Percentiles rank a stretch among this genome's conserved stretches.
These are phyloP conservation scores for Cryptococcus maquisensis DNA, from an alignment of 1,284 basidiomycete species.

Conservation along the genomic window DNA sequence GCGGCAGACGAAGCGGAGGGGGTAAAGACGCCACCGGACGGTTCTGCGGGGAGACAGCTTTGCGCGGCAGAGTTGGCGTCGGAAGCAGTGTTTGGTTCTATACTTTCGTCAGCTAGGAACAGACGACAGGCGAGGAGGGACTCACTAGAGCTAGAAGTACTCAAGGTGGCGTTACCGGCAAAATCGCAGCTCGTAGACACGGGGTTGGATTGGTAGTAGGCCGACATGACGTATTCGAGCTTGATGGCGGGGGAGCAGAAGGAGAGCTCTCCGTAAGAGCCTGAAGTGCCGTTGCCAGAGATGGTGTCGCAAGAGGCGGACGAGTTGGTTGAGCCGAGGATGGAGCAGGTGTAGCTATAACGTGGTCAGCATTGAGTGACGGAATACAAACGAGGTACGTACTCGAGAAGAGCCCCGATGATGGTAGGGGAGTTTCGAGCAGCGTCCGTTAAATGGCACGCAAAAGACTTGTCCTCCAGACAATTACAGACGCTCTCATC, in stretches of 20 bases:
- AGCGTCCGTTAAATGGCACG: constrained; percentile 65
- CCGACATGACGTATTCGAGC: constrained; percentile 76
- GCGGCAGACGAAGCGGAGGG: constrained; percentile 4
- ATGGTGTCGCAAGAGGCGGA: constrained; percentile 62
- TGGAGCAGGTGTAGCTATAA: constrained; percentile 59
- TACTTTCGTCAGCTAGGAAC: constrained; percentile 3
- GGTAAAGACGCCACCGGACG: constrained; percentile 61
- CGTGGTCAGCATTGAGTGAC: not conserved
- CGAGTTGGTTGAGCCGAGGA: constrained; percentile 61
- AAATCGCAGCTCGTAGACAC: constrained; percentile 60
- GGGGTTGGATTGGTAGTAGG: constrained; percentile 68
- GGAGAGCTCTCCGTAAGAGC: constrained; percentile 69
- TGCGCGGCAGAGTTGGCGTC: constrained; percentile 61
- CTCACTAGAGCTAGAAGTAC: constrained; percentile 26
- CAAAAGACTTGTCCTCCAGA: constrained; percentile 59
- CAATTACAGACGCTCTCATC: constrained; percentile 74
- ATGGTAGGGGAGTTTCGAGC: constrained; percentile 63
- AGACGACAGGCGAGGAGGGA: no score
- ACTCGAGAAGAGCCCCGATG: constrained; percentile 62
- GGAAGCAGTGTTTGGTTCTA: constrained; percentile 55
- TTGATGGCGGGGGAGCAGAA: constrained; percentile 66
- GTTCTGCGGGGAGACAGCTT: constrained; percentile 63
- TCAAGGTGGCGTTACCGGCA: constrained; percentile 74
- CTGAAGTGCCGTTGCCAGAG: constrained; percentile 65
- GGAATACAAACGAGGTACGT: constrained; percentile 10